phyloP scores from a whole-genome alignment of 495 filamentous ascomycete genomes.

The Aspergillus affinis region DNA sequence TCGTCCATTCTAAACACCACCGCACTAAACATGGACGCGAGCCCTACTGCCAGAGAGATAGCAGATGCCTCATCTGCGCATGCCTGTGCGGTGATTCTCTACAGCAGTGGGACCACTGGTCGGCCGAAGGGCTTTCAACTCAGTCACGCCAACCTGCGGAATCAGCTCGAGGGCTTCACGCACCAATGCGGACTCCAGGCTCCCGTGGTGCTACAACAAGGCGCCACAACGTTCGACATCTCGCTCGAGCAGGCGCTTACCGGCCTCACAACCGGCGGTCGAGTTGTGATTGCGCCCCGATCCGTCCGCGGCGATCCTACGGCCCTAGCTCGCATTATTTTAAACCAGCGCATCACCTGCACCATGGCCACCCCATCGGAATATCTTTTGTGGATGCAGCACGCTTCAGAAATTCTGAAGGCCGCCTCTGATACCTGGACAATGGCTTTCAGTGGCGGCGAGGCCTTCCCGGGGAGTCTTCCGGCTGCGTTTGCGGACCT shows the following conservation, averaged over 20 bases:
- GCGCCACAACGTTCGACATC: not conserved
- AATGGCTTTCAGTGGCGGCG: constrained; percentile 11
- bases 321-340: constrained; percentile 10
- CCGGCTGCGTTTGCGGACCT: constrained; percentile 15
- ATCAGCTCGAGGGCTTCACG: not conserved
- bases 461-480: constrained; percentile 7
- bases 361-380: constrained; percentile 34
- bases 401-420: constrained; percentile 16
- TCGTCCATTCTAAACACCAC: not conserved
- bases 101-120: constrained; percentile 28
- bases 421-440: not conserved
- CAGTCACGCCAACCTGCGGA: constrained; percentile 15
- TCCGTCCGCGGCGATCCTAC: not conserved
- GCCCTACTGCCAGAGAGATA: not conserved
- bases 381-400: constrained; percentile 20
- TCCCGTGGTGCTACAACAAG: not conserved
- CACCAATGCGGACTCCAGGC: not conserved
- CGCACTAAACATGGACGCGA: not conserved
- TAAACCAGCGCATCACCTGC: constrained; percentile 23
- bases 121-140: constrained; percentile 28
- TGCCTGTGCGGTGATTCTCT: constrained; percentile 27
- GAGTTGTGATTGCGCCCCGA: not conserved
- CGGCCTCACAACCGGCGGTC: not conserved
- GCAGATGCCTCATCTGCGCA: not conserved
- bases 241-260: not conserved